Base-by-base conservation (phyloP, 352 stramenopile genomes). In the Phytopythium vexans region DNA sequence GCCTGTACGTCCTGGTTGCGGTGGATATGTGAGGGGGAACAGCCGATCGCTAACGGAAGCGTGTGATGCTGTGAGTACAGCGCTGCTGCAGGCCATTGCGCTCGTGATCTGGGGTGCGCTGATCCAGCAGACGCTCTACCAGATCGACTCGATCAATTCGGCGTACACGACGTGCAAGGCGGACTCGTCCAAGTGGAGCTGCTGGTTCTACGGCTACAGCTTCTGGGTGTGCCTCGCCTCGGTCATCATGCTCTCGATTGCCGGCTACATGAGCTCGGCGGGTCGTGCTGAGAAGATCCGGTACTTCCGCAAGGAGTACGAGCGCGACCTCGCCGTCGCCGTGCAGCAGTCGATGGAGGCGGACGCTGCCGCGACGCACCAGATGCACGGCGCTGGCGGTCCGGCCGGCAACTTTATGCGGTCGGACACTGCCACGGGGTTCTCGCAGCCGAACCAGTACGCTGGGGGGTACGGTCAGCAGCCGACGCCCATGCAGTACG, bases 151-250 rank as follows among this genome's bases (percentile, higher is more conserved):
- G 6, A 78, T 93, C 51, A 88, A 85, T 55, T 77, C 81, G 11
- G 80, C 80, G 6, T 93, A 88, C 58, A 74, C 75, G 8, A 83
- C 66, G 35, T 93, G 83, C 56, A 91, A 92, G 62, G 66, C 73
- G 1, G 68, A 90, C 49, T 62, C 72, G 45, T 70, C 62, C 35
- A 52, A 89, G 37, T 93, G 83, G 83, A 74, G 74, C 42, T 93
- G 83, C 65, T 93, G 83, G 83, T 93, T 93, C 67, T 93, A 93
- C 54, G 83, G 83, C 12, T 90, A 81, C 57, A 93, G 83, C 59
- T 93, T 93, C 49, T 93, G 83, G 83, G 80, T 88, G 10, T 90
- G 81, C 54, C 66, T 93, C n/a, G 81, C 81, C 4, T 78, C 78
- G 8, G 83, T 93, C 14, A 89, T 91, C 60, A 65, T 89, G 40